Conservation (phyloP, 2,329 filamentous ascomycete species). For the Trichoderma sp. region DNA sequence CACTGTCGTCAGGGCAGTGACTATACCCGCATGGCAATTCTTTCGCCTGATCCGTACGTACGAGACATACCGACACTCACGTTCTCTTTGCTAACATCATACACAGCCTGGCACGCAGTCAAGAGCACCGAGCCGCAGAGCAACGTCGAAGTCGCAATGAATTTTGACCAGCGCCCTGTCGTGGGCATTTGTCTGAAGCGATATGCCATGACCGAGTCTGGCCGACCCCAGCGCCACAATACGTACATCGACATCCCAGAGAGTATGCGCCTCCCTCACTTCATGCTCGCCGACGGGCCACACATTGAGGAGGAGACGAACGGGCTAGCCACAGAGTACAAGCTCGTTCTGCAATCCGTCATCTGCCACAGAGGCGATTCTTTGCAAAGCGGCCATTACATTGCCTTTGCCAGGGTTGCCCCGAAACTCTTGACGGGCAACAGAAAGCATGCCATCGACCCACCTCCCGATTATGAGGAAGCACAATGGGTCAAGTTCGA, state of each 20-base stretch:
- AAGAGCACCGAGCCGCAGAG: constrained; percentile 56
- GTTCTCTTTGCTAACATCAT: constrained; percentile 38
- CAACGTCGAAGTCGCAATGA: constrained; percentile 82
- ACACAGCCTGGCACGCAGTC: constrained; percentile 78
- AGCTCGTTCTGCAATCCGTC: constrained; percentile 85
- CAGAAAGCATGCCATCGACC: constrained; percentile 56
- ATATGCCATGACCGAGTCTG: constrained; percentile 71
- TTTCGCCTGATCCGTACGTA: constrained; percentile 85
- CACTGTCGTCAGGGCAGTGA: constrained; percentile 72
- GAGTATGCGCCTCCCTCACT: constrained; percentile 80
- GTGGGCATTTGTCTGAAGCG: constrained; percentile 92
- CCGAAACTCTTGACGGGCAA: constrained; percentile 63
- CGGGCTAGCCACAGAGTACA: constrained; percentile 84
- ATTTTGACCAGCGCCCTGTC: constrained; percentile 83
- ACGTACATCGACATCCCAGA: constrained; percentile 90
- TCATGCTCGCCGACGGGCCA: constrained; percentile 76
- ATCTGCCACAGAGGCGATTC: constrained; percentile 90
- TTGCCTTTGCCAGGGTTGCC: constrained; percentile 80
- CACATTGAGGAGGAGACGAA: constrained; percentile 59
- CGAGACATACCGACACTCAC: constrained; percentile 16
- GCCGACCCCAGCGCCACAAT: constrained; percentile 69
- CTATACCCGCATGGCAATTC: constrained; percentile 97
- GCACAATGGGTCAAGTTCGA: constrained; percentile 91
- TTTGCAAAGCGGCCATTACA: constrained; percentile 87
- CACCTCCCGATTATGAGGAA: constrained; percentile 67